Base-by-base conservation (phyloP, 495 filamentous ascomycete genomes). In the Penicillium flavigenum region DNA sequence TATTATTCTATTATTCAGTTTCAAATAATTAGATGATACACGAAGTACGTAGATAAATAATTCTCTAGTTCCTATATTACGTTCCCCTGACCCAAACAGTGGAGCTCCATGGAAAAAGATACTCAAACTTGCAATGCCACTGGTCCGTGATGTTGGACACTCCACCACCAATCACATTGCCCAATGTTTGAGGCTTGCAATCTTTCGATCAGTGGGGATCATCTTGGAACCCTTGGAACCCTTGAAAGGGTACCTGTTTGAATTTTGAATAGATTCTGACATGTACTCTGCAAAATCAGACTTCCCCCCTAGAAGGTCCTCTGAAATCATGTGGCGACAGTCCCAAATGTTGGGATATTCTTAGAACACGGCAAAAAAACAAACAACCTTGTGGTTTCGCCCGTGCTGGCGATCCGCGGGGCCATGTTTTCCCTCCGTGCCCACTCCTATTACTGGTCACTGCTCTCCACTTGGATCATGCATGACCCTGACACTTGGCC, bases 371-470 rank as follows among this genome's bases (percentile, higher is more conserved):
- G 27, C 11, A 6, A 38, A 2, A 24, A 34, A 32, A 32, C n/a
- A 32, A 47, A 31, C 20, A n/a, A 10, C 19, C 34, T 3, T 51
- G 49, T 53, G 19, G 1, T 24, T 14, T 27, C 5, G 2, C 20
- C 52, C 52, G 52, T 55, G 43, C 43, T 47, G 44, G 10, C 43
- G 53, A 55, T 55, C 53, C 16, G 20, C 43, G 53, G 53, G 32
- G 43, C 53, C 43, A 14, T 47, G 27, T 47, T 38, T 43, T 39
- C 22, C 19, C 11, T 14, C 44, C 43, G 32, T 39, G 22, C 34
- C 47, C 31, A 27, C 39, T 20, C 39, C 39, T 9, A 5, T 39
- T 10, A 31, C 38, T 53, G 51, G 26, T 16, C 51, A 43, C 17
- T 32, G 39, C 39, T 19, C 29, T 9, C 10, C 32, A 32, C 47